Conservation (phyloP, 2,329 filamentous ascomycete genomes). For the Zymoseptoria passerinii region DNA sequence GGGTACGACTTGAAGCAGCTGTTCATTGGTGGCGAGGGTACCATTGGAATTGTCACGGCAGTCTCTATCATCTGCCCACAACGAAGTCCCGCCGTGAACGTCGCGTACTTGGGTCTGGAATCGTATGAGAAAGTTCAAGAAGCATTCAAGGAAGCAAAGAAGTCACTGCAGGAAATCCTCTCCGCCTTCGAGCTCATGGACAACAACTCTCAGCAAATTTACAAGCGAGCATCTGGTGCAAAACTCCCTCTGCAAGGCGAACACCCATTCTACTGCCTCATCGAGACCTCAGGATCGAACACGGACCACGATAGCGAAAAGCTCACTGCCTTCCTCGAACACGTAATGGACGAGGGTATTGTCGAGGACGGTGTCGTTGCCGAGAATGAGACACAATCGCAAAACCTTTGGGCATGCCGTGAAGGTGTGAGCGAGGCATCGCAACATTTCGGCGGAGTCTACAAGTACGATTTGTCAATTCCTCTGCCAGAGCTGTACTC, state of each 20-base stretch:
- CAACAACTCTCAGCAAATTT: slow-evolving; percentile 67
- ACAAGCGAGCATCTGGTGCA: slow-evolving; percentile 64
- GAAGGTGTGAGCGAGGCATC: slow-evolving; percentile 87
- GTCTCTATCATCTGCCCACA: slow-evolving; percentile 85
- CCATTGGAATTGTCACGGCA: slow-evolving; percentile 86
- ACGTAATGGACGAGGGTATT: slow-evolving; percentile 81
- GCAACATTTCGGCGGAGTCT: slow-evolving; percentile 86
- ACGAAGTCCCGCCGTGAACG: slow-evolving; percentile 79
- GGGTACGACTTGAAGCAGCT: slow-evolving; percentile 96
- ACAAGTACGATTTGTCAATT: slow-evolving; percentile 98
- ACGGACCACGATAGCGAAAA: slow-evolving; percentile 87
- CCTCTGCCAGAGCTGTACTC: slow-evolving; percentile 79
- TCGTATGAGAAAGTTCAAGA: slow-evolving; percentile 82
- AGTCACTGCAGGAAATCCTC: slow-evolving; percentile 84
- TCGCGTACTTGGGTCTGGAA: slow-evolving; percentile 85
- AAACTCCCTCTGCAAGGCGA: slow-evolving; percentile 73
- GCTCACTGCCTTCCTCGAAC: slow-evolving; percentile 79
- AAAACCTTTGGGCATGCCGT: slow-evolving; percentile 80
- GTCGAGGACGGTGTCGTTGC: slow-evolving; percentile 85
- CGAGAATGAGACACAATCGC: slow-evolving; percentile 84
- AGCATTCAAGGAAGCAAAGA: slow-evolving; percentile 83
- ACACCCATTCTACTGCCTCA: slow-evolving; percentile 89
- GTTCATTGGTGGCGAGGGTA: slow-evolving; percentile 92
- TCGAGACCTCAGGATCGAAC: slow-evolving; percentile 95
- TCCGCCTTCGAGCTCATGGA: slow-evolving; percentile 99